These are phyloP conservation scores for Epichloe hybrida DNA, from an alignment of 2,329 filamentous ascomycete genomes.

Conservation along the genomic window DNA sequence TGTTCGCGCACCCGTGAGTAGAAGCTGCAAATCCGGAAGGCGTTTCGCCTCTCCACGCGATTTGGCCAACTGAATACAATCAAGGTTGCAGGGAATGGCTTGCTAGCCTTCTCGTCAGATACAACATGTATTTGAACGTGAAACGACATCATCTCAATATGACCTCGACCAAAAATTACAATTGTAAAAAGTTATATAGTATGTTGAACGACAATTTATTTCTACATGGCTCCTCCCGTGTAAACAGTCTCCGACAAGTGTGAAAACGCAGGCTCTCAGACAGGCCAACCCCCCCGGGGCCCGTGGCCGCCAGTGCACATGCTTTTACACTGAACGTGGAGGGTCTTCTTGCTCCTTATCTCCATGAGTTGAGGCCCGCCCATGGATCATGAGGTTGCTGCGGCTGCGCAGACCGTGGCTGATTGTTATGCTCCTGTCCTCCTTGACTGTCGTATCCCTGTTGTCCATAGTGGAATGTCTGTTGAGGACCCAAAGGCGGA, in stretches of 20 bases:
- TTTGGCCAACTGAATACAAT: too few species aligned
- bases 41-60: too few species aligned
- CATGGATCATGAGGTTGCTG: constrained; percentile 35
- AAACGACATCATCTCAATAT: too few species aligned
- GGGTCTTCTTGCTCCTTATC: constrained; percentile 14
- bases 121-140: not conserved
- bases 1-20: too few species aligned
- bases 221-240: not conserved
- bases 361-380: constrained; percentile 40
- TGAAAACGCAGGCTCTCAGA: not conserved
- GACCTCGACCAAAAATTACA: too few species aligned
- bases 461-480: constrained; percentile 42
- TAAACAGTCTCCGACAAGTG: not conserved
- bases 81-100: not conserved
- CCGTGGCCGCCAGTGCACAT: not conserved
- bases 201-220: too few species aligned
- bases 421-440: constrained; percentile 10
- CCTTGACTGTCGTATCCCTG: constrained; percentile 20
- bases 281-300: not conserved
- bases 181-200: too few species aligned
- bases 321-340: not conserved
- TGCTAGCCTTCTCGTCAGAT: not conserved
- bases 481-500: constrained; percentile 47
- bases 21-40: too few species aligned
- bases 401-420: constrained; percentile 13